Base-by-base conservation (phyloP, 495 filamentous ascomycete species). In the Penicillium goetzii region DNA sequence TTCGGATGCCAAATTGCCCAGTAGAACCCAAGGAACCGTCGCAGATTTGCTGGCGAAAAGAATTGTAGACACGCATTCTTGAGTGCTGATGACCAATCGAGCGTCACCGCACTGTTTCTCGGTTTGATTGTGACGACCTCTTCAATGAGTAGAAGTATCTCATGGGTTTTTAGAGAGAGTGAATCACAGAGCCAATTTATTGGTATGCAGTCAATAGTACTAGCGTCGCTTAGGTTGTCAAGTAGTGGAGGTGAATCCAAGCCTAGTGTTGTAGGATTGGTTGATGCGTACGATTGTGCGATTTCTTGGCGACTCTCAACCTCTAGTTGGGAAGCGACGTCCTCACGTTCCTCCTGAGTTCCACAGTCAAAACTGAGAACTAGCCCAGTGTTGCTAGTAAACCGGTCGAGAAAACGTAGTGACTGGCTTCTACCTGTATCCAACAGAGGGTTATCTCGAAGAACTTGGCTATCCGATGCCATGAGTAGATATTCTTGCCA, bases 1-100 rank as follows among this genome's bases (percentile, higher is more conserved):
- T 72, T 70, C 1, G 70, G 67, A 33, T 69, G 60, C 70, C 70
- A 70, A 12, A 72, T 64, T 7, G 67, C 62, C 70, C 70, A 72
- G 19, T 66, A 72, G 4, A 66, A 56, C 0, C 56, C 60, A 1
- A 72, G 54, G 15, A 55, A 66, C 15, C 56, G 60, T 21, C 65
- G 63, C 11, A 72, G 15, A 30, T 70, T 72, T 0, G 57, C 25
- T 2, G 70, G 67, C 0, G 70, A 70, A 32, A 72, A 72, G 50
- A 72, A 72, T 49, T 62, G 62, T 17, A 68, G 23, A 32, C 67
- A 71, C 7, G 60, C 38, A 34, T 63, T 28, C n/a, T 63, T 62
- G 4, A 70, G 57, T 1, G 57, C 38, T 0, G 64, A 43, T 40
- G 70, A 68, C 70, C 70, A 72, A 14, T 65, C 57, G 7, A 72